These are phyloP conservation scores for Asterionellopsis glacialis DNA, from an alignment of 108 stramenopile genomes.

Conservation along the genomic window DNA sequence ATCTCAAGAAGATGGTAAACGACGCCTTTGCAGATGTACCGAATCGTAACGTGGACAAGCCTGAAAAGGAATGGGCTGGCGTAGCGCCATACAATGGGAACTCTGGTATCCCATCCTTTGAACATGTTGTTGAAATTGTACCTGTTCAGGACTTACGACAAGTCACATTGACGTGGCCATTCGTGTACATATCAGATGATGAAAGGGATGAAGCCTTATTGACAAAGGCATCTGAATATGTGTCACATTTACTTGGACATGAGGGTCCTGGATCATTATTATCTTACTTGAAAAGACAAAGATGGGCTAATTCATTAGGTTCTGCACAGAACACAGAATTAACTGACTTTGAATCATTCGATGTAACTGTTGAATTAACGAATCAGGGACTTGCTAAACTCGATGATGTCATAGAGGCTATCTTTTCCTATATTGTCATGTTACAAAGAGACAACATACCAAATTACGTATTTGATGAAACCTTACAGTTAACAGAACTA, in stretches of 20 bases:
- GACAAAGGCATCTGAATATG: constrained; percentile 62
- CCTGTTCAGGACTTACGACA: constrained; percentile 80
- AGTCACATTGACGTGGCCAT: constrained; percentile 74
- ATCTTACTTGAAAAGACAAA: constrained; percentile 67
- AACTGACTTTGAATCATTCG: constrained; percentile 75
- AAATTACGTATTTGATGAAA: constrained; percentile 69
- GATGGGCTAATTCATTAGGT: constrained; percentile 75
- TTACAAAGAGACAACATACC: constrained; percentile 50
- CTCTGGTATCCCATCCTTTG: constrained; percentile 48
- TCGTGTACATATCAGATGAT: constrained; percentile 47
- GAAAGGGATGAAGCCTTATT: constrained; percentile 38
- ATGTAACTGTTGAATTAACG: constrained; percentile 75
- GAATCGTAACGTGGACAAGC: constrained; percentile 43
- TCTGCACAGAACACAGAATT: constrained; percentile 53
- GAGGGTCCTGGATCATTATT: constrained; percentile 84
- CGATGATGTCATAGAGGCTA: constrained; percentile 59
- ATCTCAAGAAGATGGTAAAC: constrained; percentile 67
- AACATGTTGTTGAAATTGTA: constrained; percentile 61
- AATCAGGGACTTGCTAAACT: constrained; percentile 57
- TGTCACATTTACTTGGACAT: constrained; percentile 83
- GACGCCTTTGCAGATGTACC: constrained; percentile 74
- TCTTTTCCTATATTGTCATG: constrained; percentile 76
- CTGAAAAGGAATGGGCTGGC: constrained; percentile 66
- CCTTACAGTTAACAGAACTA: constrained; percentile 69
- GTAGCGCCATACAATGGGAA: constrained; percentile 40